Evolutionary conservation across 768 basidiomycete genomes (phyloP).

Genomic region (Ramaria sp.): DNA sequence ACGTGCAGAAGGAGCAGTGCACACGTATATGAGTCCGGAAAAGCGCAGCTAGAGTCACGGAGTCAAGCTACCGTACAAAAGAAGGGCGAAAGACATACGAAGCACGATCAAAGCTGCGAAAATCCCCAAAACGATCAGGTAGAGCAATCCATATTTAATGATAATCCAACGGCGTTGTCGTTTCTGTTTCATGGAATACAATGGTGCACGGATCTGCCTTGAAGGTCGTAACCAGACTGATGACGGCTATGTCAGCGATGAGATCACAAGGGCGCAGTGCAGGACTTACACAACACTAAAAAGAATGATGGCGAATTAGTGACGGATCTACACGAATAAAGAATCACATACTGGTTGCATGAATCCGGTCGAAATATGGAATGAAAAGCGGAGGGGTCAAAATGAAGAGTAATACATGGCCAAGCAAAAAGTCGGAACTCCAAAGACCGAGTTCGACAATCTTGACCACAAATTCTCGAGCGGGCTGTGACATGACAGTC

Average conservation of each 20-base stretch:
- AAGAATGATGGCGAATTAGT: slow-evolving; percentile 32
- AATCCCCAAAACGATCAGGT: slow-evolving; percentile 60
- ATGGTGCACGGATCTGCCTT: slow-evolving; percentile 85
- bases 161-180: slow-evolving; percentile 87
- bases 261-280: background rate
- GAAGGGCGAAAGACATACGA: slow-evolving; percentile 41
- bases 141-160: slow-evolving; percentile 78
- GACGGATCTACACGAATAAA: background rate
- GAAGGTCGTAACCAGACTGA: slow-evolving; percentile 92
- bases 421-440: slow-evolving; percentile 89
- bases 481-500: slow-evolving; percentile 91
- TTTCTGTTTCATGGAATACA: slow-evolving; percentile 93
- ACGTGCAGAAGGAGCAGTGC: slow-evolving; percentile 75
- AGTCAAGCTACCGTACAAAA: slow-evolving; percentile 8
- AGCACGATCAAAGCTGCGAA: slow-evolving; percentile 75
- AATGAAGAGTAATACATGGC: slow-evolving; percentile 76
- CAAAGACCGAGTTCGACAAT: slow-evolving; percentile 96
- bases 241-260: slow-evolving; percentile 9
- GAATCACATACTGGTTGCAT: slow-evolving; percentile 53
- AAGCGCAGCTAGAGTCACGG: slow-evolving; percentile 45
- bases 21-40: slow-evolving; percentile 75
- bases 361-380: slow-evolving; percentile 79
- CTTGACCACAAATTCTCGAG: slow-evolving; percentile 96
- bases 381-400: slow-evolving; percentile 77
- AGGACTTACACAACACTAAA: slow-evolving; percentile 1